These are phyloP conservation scores for Artomyces pyxidatus DNA, from an alignment of 768 basidiomycete species.

Conservation along the genomic window DNA sequence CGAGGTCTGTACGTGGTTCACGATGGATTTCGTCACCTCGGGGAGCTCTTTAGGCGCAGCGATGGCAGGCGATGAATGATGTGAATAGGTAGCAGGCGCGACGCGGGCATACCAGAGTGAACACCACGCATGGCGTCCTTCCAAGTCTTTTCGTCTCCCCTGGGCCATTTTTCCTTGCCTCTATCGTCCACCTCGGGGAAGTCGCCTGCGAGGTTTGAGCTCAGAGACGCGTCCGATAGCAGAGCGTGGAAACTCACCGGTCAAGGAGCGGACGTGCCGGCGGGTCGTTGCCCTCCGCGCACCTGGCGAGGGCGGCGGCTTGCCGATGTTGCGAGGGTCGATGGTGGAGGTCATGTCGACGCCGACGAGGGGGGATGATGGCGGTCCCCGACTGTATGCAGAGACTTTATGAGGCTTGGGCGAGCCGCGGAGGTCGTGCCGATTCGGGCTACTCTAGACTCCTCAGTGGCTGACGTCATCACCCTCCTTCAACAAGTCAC, in stretches of 20 bases:
- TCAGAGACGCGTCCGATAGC: neutral
- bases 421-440: too few species aligned
- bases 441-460: too few species aligned
- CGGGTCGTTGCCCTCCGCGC: constrained; percentile 7
- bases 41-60: constrained; percentile 38
- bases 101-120: constrained; percentile 39
- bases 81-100: neutral
- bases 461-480: too few species aligned
- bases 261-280: constrained; percentile 29
- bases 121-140: constrained; percentile 50
- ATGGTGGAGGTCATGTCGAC: constrained; percentile 9
- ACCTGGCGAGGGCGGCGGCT: neutral
- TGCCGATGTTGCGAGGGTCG: constrained; percentile 5
- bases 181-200: constrained; percentile 66
- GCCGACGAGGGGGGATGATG: too few species aligned
- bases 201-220: constrained; percentile 44
- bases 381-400: too few species aligned
- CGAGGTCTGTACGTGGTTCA: constrained; percentile 81
- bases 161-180: constrained; percentile 82
- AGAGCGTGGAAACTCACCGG: constrained; percentile 31
- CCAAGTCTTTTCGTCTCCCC: constrained; percentile 71
- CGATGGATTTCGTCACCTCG: constrained; percentile 64
- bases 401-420: too few species aligned
- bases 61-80: neutral
- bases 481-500: too few species aligned